Evolutionary conservation across 1,139 yeast genomes (phyloP), one percentile per base, ranked within the genome.

Genomic region (Suhomyces chickasaworum): DNA sequence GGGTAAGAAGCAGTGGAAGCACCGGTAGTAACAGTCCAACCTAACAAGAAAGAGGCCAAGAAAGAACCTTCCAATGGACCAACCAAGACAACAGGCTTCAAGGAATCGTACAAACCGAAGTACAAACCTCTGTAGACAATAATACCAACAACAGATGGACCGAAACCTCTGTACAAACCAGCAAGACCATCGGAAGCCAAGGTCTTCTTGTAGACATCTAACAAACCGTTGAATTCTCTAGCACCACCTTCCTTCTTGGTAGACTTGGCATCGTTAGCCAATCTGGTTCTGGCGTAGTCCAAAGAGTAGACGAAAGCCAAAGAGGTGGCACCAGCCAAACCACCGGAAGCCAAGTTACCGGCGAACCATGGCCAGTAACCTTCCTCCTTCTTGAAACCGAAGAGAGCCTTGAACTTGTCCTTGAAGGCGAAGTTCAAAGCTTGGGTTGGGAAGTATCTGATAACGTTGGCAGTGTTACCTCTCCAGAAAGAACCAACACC

Each of bases 151-250:
- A 75, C 80, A 53, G 80, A 75, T 61, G 79, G 78, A 69, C 78
- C 78, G 75, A 75, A 75, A 73, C 80, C 80, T 75, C 80, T 75
- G 75, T 75, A 75, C 66, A 75, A 73, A 73, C 80, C 80, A 55
- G 80, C 79, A 69, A 75, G 72, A 74, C 80, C 80, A 62, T 75
- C 80, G 53, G 79, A 63, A 63, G 78, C 77, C 63, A 75, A 72
- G 60, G 79, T 75, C 73, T 75, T 74, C 68, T 71, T 75, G 73
- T 75, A 75, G 57, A 75, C 80, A 65, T 75, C 80, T 62, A 75
- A 64, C 64, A 75, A 74, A 73, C 80, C 80, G 68, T 75, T 75
- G 74, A 74, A 75, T 66, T 75, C 72, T 71, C 80, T 71, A 53
- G 65, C 65, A 64, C 71, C 74, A 59, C 72, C 74, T 60, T 71